These are phyloP conservation scores for Backusella australiensis DNA, from an alignment of 192 early-diverging fungal species.

Conservation along the genomic window DNA sequence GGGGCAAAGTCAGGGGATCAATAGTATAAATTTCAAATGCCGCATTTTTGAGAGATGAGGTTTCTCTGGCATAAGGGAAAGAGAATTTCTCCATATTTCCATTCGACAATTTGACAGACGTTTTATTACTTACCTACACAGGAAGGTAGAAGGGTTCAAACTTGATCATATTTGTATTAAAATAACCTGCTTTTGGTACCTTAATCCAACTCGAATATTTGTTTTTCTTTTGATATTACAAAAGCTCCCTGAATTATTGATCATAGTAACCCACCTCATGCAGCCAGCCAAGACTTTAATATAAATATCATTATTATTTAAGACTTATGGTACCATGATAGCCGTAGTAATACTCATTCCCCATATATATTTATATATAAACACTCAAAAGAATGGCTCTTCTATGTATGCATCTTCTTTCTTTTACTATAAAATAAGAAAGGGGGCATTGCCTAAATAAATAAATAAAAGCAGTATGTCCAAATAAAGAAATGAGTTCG, in stretches of 20 bases:
- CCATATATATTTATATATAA: too few relatives aligned
- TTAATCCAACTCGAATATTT: background rate
- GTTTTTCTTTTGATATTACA: background rate
- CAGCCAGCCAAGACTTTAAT: background rate
- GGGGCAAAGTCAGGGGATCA: background rate
- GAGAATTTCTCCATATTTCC: too few relatives aligned
- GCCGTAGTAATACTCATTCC: background rate
- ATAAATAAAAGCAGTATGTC: background rate
- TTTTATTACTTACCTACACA: too few relatives aligned
- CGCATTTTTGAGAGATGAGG: background rate
- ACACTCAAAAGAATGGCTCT: too few relatives aligned
- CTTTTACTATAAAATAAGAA: too few relatives aligned
- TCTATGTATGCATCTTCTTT: too few relatives aligned
- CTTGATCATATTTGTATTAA: background rate
- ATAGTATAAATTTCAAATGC: background rate
- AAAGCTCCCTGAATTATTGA: background rate
- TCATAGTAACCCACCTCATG: background rate
- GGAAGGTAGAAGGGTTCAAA: too few relatives aligned
- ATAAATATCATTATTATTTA: background rate
- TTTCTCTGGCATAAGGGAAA: too few relatives aligned
- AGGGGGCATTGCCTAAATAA: background rate
- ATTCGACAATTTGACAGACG: too few relatives aligned
- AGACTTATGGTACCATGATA: background rate
- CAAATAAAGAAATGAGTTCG: background rate
- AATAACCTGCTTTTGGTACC: background rate